phyloP scores from a whole-genome alignment of 2,329 filamentous ascomycete genomes.

The Furcasterigmium sp. region DNA sequence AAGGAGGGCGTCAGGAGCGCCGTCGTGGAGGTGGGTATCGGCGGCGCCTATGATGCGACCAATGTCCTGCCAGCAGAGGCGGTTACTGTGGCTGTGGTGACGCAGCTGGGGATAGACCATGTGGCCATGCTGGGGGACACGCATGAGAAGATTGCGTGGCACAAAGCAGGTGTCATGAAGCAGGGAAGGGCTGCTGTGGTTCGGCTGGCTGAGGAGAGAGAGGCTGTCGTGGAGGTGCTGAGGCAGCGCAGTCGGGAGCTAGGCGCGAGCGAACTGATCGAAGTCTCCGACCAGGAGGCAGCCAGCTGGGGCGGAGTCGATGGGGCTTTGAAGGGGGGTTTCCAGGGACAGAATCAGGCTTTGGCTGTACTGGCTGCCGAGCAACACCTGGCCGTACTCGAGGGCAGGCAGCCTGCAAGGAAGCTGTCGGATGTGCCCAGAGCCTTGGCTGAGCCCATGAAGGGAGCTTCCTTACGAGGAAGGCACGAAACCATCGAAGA shows the following conservation, averaged over 20 bases:
- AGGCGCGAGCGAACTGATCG: slow-evolving; percentile 27
- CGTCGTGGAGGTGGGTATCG: slow-evolving; percentile 89
- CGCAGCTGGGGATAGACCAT: slow-evolving; percentile 82
- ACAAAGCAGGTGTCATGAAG: slow-evolving; percentile 88
- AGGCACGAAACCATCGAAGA: slow-evolving; percentile 65
- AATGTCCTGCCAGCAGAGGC: slow-evolving; percentile 65
- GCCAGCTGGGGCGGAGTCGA: slow-evolving; percentile 11
- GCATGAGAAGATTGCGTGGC: slow-evolving; percentile 79
- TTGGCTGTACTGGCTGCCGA: slow-evolving; percentile 42
- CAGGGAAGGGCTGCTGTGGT: slow-evolving; percentile 37
- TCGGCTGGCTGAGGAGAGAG: slow-evolving; percentile 17
- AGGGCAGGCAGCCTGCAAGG: slow-evolving; percentile 38
- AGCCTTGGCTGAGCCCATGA: slow-evolving; percentile 60
- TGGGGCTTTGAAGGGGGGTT: slow-evolving; percentile 43
- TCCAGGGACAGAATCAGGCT: slow-evolving; percentile 55
- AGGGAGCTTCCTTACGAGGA: slow-evolving; percentile 64
- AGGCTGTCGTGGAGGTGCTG: slow-evolving; percentile 47
- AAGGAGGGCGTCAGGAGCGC: slow-evolving; percentile 70
- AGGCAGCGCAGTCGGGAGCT: slow-evolving; percentile 49
- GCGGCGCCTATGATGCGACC: slow-evolving; percentile 88
- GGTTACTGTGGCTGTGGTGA: slow-evolving; percentile 68
- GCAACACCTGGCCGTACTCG: slow-evolving; percentile 12
- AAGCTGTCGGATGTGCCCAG: slow-evolving; percentile 38
- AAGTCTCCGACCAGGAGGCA: slow-evolving; percentile 7
- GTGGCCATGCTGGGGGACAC: slow-evolving; percentile 74